A percentile compares a stretch with the other conserved stretches of the same genome.
Conservation (phyloP, 2,329 filamentous ascomycete species). For the Clathrospora elynae region DNA sequence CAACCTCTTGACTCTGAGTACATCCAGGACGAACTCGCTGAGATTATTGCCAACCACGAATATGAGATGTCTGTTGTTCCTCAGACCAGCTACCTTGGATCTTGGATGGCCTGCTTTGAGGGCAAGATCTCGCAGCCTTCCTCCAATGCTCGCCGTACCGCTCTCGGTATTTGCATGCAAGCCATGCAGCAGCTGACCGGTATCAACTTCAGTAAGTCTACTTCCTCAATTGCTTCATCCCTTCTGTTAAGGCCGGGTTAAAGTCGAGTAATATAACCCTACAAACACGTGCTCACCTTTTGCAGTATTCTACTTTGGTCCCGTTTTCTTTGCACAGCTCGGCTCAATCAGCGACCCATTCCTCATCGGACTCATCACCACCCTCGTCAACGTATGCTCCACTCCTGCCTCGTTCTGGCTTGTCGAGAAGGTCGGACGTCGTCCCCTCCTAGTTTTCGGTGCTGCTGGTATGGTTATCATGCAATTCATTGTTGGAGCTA, state of each 20-base stretch:
- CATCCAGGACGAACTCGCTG: conserved; percentile 79
- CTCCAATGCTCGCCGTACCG: conserved; percentile 57
- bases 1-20: conserved; percentile 75
- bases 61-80: conserved; percentile 70
- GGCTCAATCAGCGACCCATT: conserved; percentile 75
- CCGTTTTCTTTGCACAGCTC: conserved; percentile 79
- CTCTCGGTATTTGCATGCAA: conserved; percentile 55
- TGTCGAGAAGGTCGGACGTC: conserved; percentile 81
- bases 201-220: conserved; percentile 87
- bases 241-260: too few relatives aligned
- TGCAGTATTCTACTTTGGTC: conserved; percentile 59
- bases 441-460: conserved; percentile 77
- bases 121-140: conserved; percentile 57
- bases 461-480: conserved; percentile 81
- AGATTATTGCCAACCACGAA: conserved; percentile 91
- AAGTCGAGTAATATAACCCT: too few relatives aligned
- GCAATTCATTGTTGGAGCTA: conserved; percentile 83
- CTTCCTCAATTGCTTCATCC: too few relatives aligned
- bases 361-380: conserved; percentile 83
- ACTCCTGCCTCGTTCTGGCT: conserved; percentile 86
- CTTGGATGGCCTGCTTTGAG: conserved; percentile 70
- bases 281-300: too few relatives aligned
- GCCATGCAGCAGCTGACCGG: conserved; percentile 69
- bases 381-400: conserved; percentile 82
- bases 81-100: conserved; percentile 47